Evolutionary conservation across 495 filamentous ascomycete genomes (phyloP).

Genomic region (Parmelia sp.): DNA sequence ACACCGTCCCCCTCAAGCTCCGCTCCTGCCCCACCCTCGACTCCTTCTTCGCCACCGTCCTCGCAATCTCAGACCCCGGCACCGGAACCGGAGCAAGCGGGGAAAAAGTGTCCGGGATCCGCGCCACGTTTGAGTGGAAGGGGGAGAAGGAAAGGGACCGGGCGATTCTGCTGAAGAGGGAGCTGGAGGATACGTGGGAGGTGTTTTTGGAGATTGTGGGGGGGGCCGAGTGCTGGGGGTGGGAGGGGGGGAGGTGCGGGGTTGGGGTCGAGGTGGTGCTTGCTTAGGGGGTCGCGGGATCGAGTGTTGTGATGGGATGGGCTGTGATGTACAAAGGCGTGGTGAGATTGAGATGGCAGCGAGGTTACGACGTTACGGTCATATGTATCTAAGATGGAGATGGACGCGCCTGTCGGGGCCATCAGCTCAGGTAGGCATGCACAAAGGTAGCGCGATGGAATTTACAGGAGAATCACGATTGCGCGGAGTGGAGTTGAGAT

Average conservation of each 20-base stretch:
- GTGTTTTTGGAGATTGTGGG: constrained; percentile 1
- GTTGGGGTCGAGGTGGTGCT: constrained; percentile 9
- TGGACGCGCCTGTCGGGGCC: background rate
- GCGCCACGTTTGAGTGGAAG: background rate
- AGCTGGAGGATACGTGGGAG: background rate
- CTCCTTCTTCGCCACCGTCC: background rate
- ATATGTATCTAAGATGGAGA: background rate
- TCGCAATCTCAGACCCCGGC: background rate
- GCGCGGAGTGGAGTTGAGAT: background rate
- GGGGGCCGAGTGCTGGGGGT: background rate
- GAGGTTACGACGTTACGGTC: background rate
- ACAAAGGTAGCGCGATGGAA: background rate
- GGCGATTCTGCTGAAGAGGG: background rate
- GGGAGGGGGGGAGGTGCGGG: constrained; percentile 2
- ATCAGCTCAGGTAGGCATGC: no score
- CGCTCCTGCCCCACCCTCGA: constrained; percentile 2
- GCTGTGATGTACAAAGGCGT: background rate
- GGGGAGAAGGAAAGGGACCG: background rate
- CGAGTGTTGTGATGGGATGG: no score
- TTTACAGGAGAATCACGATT: background rate
- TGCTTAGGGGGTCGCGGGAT: no score
- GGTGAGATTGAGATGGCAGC: background rate
- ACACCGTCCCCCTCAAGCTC: constrained; percentile 1
- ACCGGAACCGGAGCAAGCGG: background rate
- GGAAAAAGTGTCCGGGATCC: background rate